These are phyloP conservation scores for Diaporthe citriasiana DNA, from an alignment of 2,329 filamentous ascomycete species.

Conservation along the genomic window DNA sequence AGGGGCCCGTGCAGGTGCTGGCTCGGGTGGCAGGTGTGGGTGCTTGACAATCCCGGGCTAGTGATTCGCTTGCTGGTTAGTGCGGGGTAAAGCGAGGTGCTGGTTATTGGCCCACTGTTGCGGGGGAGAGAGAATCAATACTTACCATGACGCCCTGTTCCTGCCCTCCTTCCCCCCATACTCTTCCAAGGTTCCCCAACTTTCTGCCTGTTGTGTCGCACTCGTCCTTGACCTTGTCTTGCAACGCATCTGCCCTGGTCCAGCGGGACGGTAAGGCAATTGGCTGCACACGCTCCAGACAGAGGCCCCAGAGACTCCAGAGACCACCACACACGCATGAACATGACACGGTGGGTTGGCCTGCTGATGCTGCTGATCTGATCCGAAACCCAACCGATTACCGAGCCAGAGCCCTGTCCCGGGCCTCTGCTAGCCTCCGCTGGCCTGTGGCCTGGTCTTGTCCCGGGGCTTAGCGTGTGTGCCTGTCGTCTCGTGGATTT, in stretches of 20 bases:
- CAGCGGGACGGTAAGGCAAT: slow-evolving; percentile 1
- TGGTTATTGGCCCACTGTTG: slow-evolving; percentile 21
- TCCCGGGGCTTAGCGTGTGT: not conserved
- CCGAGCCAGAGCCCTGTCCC: not conserved
- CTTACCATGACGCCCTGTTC: slow-evolving; percentile 26
- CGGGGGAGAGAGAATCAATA: slow-evolving; percentile 7
- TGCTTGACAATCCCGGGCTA: slow-evolving; percentile 33
- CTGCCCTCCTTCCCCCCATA: slow-evolving; percentile 3
- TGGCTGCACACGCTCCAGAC: too few relatives aligned
- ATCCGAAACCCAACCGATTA: slow-evolving; percentile 4
- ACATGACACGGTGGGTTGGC: slow-evolving; percentile 19
- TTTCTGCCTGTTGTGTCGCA: not conserved
- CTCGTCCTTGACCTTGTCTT: slow-evolving; percentile 2
- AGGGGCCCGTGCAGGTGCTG: not conserved
- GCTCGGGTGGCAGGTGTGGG: not conserved
- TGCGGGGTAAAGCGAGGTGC: slow-evolving; percentile 29
- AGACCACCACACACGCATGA: slow-evolving; percentile 10
- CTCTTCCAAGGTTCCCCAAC: slow-evolving; percentile 32
- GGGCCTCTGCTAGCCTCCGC: not conserved
- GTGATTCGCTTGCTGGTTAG: slow-evolving; percentile 36
- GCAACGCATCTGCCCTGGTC: slow-evolving; percentile 5
- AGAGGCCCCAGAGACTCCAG: not conserved
- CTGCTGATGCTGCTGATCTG: slow-evolving; percentile 27
- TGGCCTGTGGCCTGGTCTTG: slow-evolving; percentile 1
- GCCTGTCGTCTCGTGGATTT: slow-evolving; percentile 37